Percentiles rank a stretch among this genome's conserved stretches.
These are phyloP conservation scores for Chaetomiaceae sp. DNA, from an alignment of 2,329 filamentous ascomycete genomes.

Conservation along the genomic window DNA sequence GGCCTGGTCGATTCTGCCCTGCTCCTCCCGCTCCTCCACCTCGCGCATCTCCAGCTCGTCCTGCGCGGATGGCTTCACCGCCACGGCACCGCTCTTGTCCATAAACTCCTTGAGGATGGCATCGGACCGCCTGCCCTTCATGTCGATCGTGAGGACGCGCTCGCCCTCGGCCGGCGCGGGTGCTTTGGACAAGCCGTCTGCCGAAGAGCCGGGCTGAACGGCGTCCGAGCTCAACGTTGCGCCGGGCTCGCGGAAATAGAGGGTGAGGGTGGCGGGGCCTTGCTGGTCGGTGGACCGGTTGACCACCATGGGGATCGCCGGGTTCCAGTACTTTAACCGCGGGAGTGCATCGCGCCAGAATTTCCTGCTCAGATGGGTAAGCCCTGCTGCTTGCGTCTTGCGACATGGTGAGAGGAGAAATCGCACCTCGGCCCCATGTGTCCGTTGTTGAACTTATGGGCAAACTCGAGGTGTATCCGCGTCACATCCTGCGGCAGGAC, in stretches of 20 bases:
- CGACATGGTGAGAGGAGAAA: neutral
- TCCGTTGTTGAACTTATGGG: slow-evolving; percentile 54
- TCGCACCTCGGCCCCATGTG: slow-evolving; percentile 68
- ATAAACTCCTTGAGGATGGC: slow-evolving; percentile 62
- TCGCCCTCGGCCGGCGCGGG: slow-evolving; percentile 45
- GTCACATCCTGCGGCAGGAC: slow-evolving; percentile 72
- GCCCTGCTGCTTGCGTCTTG: neutral
- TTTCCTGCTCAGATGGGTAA: slow-evolving; percentile 53
- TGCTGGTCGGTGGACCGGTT: slow-evolving; percentile 58
- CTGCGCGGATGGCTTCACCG: slow-evolving; percentile 52
- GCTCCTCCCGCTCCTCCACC: slow-evolving; percentile 49
- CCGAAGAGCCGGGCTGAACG: slow-evolving; percentile 45
- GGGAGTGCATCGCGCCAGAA: slow-evolving; percentile 85
- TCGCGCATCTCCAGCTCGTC: slow-evolving; percentile 56
- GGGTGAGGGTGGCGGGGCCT: slow-evolving; percentile 55
- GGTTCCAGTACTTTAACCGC: slow-evolving; percentile 92
- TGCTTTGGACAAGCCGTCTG: slow-evolving; percentile 43
- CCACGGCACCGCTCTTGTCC: slow-evolving; percentile 54
- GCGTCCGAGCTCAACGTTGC: slow-evolving; percentile 22
- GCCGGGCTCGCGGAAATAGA: slow-evolving; percentile 51
- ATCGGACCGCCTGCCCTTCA: slow-evolving; percentile 56
- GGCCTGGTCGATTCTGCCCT: slow-evolving; percentile 50
- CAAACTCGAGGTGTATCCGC: slow-evolving; percentile 71
- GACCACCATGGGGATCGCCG: slow-evolving; percentile 74
- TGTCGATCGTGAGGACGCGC: slow-evolving; percentile 52